These are phyloP conservation scores for Rhododendron mucronatum DNA, from an alignment of 148 eudicot genomes.

Conservation along the genomic window DNA sequence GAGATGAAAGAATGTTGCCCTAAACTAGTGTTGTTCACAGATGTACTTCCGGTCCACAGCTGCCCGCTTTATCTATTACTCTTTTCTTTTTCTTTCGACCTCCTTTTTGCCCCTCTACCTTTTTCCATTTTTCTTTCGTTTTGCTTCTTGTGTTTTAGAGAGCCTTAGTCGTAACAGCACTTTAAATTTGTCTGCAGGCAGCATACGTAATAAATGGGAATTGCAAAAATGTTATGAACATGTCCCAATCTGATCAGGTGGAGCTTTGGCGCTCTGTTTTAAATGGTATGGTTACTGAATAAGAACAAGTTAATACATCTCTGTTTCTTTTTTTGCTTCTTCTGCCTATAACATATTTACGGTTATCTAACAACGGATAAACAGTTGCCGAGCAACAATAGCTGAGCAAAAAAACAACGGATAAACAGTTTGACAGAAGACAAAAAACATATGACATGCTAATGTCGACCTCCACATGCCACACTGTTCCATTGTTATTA, in stretches of 20 bases:
- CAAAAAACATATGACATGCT: not conserved
- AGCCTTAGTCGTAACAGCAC: not conserved
- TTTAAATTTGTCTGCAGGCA: constrained; percentile 49
- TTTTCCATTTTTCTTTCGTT: not conserved
- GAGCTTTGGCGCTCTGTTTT: constrained; percentile 86
- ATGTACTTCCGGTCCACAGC: not conserved
- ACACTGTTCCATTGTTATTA: not conserved
- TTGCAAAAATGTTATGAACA: constrained; percentile 92
- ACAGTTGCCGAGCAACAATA: no score
- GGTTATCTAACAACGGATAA: not conserved
- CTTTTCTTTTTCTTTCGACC: not conserved
- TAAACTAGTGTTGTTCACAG: not conserved
- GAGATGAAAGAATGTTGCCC: not conserved
- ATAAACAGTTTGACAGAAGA: not conserved
- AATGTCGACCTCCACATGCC: not conserved
- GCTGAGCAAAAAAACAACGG: not conserved
- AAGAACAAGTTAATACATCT: constrained; percentile 1
- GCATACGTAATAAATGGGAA: constrained; percentile 82
- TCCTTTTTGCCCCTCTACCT: not conserved
- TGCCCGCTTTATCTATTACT: not conserved
- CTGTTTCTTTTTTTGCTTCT: not conserved
- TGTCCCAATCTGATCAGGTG: constrained; percentile 86
- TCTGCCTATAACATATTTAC: not conserved
- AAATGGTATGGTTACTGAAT: constrained; percentile 47
- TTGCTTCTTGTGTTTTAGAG: not conserved